A percentile compares a stretch with the other conserved stretches of the same genome.
Evolutionary conservation across 129 eudicot genomes (phyloP).

Genomic region (Glebionis coronaria): DNA sequence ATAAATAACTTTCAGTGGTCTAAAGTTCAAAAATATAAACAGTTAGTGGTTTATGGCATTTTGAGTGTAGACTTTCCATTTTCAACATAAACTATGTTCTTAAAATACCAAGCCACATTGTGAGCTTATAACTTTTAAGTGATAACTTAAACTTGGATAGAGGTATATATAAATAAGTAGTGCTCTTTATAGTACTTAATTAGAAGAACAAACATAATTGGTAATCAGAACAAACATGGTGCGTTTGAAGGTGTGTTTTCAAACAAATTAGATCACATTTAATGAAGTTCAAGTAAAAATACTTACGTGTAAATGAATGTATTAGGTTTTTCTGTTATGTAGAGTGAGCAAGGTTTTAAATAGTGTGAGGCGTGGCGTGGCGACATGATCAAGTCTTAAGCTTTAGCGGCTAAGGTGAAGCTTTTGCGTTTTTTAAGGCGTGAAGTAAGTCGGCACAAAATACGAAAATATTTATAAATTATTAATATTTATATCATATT

Average conservation of each 20-base stretch:
- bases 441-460: no score
- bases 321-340: no score
- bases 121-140: not conserved
- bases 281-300: no score
- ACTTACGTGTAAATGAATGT: no score
- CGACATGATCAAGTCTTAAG: no score
- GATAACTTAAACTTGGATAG: not conserved
- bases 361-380: no score
- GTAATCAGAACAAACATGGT: not conserved
- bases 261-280: not conserved
- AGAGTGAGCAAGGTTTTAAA: no score
- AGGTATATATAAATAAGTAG: not conserved
- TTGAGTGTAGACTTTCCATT: constrained; percentile 4
- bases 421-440: no score
- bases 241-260: not conserved
- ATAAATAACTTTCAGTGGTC: constrained; percentile 15
- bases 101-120: not conserved
- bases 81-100: not conserved
- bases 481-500: no score
- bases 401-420: no score
- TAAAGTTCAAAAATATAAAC: constrained; percentile 1
- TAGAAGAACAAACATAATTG: no score
- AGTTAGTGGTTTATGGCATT: constrained; percentile 19
- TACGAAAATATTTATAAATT: no score
- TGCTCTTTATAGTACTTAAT: not conserved